Base-by-base conservation (phyloP, 192 early-diverging fungal species). In the Coemansia sp. region DNA sequence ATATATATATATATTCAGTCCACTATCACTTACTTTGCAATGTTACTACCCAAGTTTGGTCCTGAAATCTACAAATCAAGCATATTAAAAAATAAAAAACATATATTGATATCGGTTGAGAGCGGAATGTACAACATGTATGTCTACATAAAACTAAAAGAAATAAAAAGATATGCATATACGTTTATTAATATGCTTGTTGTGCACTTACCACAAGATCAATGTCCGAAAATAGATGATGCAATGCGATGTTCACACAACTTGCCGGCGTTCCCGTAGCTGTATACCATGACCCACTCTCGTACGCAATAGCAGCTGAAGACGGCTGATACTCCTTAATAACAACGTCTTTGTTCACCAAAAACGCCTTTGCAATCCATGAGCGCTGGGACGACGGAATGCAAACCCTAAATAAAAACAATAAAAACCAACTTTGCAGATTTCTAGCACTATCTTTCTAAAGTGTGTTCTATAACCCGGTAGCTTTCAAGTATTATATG, bases 221-320 rank as follows among this genome's bases (percentile, higher is more conserved):
- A 55, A 73, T 67, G 38, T 68, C 71, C 28, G 71, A 20, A 14
- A 68, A 68, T 36, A 73, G 56, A 50, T 73, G 61, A 60, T 67
- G 60, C 45, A 72, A 18, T n/a, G 71, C 66, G 60, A 73, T 73
- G 40, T 67, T 73, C 16, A 73, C 71, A 48, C 71, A 73, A 17
- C 71, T 68, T 4, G 71, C 71, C 17, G 66, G 71, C 6, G 64
- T 68, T 14, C 66, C 66, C 5, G 64, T 50, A 22, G 65, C 71
- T 36, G 50, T 55, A 54, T 63, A 73, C 64, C 71, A 73, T 22
- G 54, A n/a, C 55, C 51, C 56, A 17, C 30, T n/a, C 11, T 67
- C 48, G 7, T 67, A 22, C 1, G 20, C 51, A 28, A 28, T 61
- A 7, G 40, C 56, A 42, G 34, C 17, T 14, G 61, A 6, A 18